Base-by-base conservation (phyloP, 371 early-diverging fungal species). In the Parasitella parasitica region DNA sequence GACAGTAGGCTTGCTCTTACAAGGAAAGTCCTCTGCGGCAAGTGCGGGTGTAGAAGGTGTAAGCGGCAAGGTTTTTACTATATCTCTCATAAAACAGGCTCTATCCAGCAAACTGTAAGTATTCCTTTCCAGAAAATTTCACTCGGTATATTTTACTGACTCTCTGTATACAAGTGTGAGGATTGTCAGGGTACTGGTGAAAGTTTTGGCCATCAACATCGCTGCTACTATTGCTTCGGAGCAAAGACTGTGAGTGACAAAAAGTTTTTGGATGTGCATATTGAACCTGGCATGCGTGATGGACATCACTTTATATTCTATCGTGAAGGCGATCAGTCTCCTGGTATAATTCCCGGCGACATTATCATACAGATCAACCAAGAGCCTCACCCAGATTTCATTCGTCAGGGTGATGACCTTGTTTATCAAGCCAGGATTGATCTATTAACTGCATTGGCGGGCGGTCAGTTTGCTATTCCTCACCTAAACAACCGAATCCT, bases 211-310 rank as follows among this genome's bases (percentile, higher is more conserved):
- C 86, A 90, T 57, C 92, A 92, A 77, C 89, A 93, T 79, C 84
- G 91, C 56, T 97, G 97, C 89, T 90, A 88, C 72, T 73, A 78
- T 57, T 98, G 99, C 81, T 80, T 84, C 36, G 97, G 93, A 28
- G 89, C 90, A 70, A 96, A 96, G 86, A 84, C 92, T 30, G 70
- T 72, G 28, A 59, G 61, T 30, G 87, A 87, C 54, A 91, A 89
- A 75, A 95, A 96, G 84, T 86, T 94, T 56, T 85, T 97, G 30
- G 87, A 87, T 75, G 92, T 98, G 39, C 69, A 64, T 73, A 86
- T 98, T 57, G 95, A 94, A 70, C 91, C 93, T 49, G 99, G 99
- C 61, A 97, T 97, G 95, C 91, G 90, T 81, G 89, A 89, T 58
- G 98, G 98, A 38, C 95, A 95, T 65, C 91, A 92, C 80, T 88